These are phyloP conservation scores for Talaromyces wortmannii DNA, from an alignment of 495 filamentous ascomycete species.

Conservation along the genomic window DNA sequence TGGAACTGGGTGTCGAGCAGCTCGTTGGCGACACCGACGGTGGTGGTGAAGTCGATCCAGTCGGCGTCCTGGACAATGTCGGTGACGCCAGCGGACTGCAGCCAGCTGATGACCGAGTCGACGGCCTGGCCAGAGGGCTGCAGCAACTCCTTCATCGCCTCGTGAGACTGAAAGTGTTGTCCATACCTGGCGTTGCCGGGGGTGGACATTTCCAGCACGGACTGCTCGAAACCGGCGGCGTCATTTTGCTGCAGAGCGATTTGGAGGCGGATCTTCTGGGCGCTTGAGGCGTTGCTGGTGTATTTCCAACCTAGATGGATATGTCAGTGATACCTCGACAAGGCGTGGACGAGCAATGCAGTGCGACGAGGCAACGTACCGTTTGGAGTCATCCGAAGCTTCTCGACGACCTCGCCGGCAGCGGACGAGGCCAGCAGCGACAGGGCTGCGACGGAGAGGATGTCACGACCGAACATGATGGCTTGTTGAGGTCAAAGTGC, in stretches of 20 bases:
- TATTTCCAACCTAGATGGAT: slow-evolving; percentile 29
- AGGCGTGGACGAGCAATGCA: slow-evolving; percentile 10
- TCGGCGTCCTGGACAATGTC: slow-evolving; percentile 49
- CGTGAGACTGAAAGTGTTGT: slow-evolving; percentile 48
- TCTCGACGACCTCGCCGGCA: slow-evolving; percentile 30
- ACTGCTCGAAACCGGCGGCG: slow-evolving; percentile 51
- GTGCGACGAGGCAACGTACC: slow-evolving; percentile 15
- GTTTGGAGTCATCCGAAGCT: slow-evolving; percentile 23
- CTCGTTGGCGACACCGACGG: slow-evolving; percentile 44
- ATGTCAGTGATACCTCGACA: slow-evolving; percentile 7
- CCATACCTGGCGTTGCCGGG: slow-evolving; percentile 57
- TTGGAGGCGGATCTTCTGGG: slow-evolving; percentile 13
- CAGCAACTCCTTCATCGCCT: slow-evolving; percentile 49
- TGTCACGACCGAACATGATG: slow-evolving; percentile 14
- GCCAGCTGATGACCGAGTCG: slow-evolving; percentile 41
- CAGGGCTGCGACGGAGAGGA: slow-evolving; percentile 32
- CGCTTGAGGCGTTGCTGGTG: slow-evolving; percentile 14
- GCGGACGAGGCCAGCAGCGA: slow-evolving; percentile 30
- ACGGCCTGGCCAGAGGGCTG: slow-evolving; percentile 42
- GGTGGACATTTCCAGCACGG: slow-evolving; percentile 55
- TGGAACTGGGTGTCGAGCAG: slow-evolving; percentile 52
- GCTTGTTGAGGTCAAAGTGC: neutral
- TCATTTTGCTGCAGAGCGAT: slow-evolving; percentile 52
- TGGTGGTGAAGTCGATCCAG: slow-evolving; percentile 52
- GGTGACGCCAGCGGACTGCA: slow-evolving; percentile 36